Conservation (phyloP, 2,329 filamentous ascomycete species). For the Camptophora hylomeconis region DNA sequence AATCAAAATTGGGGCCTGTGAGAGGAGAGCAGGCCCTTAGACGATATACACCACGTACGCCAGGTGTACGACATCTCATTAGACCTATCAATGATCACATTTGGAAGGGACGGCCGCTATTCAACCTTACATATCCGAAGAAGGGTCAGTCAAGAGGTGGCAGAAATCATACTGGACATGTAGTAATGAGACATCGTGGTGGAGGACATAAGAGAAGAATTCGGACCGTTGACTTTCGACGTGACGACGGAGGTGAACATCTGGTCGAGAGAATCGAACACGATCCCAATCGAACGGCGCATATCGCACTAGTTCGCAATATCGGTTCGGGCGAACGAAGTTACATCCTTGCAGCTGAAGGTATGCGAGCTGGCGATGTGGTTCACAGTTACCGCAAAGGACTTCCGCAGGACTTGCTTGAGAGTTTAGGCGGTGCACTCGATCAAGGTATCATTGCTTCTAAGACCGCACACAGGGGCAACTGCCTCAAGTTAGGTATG, state of each 20-base stretch:
- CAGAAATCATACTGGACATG: slow-evolving; percentile 70
- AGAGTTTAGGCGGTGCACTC: slow-evolving; percentile 81
- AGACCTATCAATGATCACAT: slow-evolving; percentile 92
- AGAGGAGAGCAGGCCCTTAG: slow-evolving; percentile 44
- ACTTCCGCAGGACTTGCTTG: slow-evolving; percentile 73
- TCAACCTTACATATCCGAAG: slow-evolving; percentile 77
- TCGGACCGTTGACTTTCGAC: slow-evolving; percentile 77
- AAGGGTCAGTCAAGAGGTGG: slow-evolving; percentile 89
- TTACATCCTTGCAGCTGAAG: slow-evolving; percentile 93
- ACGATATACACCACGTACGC: slow-evolving; percentile 87
- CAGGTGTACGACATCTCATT: slow-evolving; percentile 80
- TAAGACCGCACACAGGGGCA: slow-evolving; percentile 85
- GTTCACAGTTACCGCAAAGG: slow-evolving; percentile 86
- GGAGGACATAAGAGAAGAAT: slow-evolving; percentile 88
- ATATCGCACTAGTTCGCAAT: slow-evolving; percentile 76
- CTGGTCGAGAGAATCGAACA: slow-evolving; percentile 89
- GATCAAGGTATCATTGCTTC: slow-evolving; percentile 94
- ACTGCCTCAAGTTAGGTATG: slow-evolving; percentile 91
- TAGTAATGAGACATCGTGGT: slow-evolving; percentile 84
- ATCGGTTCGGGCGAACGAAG: slow-evolving; percentile 61
- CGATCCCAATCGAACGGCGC: slow-evolving; percentile 82
- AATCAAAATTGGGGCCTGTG: slow-evolving; percentile 12
- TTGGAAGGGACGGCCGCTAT: slow-evolving; percentile 80
- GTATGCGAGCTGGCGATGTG: slow-evolving; percentile 78
- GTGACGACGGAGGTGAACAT: slow-evolving; percentile 67